Percentiles rank a stretch among this genome's conserved stretches.
These are phyloP conservation scores for Spiromastix sp. DNA, from an alignment of 2,329 filamentous ascomycete genomes.

Conservation along the genomic window DNA sequence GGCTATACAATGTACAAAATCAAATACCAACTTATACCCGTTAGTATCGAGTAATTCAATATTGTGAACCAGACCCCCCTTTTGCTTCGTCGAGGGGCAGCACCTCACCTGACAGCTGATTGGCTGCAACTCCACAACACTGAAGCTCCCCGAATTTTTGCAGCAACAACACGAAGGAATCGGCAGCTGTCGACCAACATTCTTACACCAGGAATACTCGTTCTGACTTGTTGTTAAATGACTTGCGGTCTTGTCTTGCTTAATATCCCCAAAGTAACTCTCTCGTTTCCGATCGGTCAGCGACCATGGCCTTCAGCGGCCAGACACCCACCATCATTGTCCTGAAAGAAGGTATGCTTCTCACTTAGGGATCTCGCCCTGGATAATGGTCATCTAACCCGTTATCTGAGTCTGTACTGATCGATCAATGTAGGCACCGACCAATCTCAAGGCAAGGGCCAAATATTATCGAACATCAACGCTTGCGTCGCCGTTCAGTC, in stretches of 20 bases:
- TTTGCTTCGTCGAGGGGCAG: constrained; percentile 7
- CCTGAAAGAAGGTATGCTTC: constrained; percentile 76
- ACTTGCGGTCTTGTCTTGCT: too few relatives aligned
- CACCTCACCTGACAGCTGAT: constrained; percentile 18
- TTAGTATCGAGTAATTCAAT: too few relatives aligned
- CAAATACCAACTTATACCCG: not conserved
- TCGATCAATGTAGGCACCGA: constrained; percentile 73
- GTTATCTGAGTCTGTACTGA: too few relatives aligned
- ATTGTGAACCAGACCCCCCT: too few relatives aligned
- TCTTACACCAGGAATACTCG: too few relatives aligned
- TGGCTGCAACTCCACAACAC: constrained; percentile 26
- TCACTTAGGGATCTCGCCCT: too few relatives aligned
- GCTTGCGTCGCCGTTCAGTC: constrained; percentile 91
- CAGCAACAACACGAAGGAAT: constrained; percentile 26
- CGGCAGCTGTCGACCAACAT: too few relatives aligned
- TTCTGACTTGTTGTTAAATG: too few relatives aligned
- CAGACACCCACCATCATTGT: constrained; percentile 97
- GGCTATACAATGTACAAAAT: not conserved
- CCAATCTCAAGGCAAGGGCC: constrained; percentile 90
- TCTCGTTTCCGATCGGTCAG: too few relatives aligned
- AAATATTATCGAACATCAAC: constrained; percentile 97
- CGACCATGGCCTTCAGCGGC: constrained; percentile 84
- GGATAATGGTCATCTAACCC: too few relatives aligned
- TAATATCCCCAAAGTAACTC: too few relatives aligned
- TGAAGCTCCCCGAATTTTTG: constrained; percentile 35